Base-by-base conservation (phyloP, 2,329 filamentous ascomycete species). In the Cladosporium oxysporum region DNA sequence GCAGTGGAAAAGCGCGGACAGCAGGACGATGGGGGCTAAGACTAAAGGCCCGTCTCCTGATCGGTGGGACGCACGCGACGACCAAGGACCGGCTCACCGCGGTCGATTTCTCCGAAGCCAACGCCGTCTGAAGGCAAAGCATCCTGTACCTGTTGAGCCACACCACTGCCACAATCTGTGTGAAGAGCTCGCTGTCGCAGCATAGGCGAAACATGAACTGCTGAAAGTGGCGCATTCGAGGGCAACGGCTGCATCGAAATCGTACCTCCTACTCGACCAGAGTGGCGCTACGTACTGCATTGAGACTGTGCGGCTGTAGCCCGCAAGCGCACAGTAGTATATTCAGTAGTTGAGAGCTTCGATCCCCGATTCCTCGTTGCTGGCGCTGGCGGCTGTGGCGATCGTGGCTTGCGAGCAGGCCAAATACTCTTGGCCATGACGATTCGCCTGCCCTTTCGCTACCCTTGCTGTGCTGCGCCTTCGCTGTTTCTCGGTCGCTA, bases 391-490 rank as follows among this genome's bases (percentile, higher is more conserved):
- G 26, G 8, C 21, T 55, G 52, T 55, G 52, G 52, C 52, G 52
- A 55, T 55, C 52, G 52, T 55, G 52, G 52, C 52, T 55, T 33
- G 18, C 28, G 18, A 33, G 28, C 16, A 55, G 52, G 50, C 8
- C 12, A 33, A n/a, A 55, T 21, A 21, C 52, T 33, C 52, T 55
- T 55, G 52, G 52, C 52, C 52, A 55, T 55, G 52, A 55, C 52
- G 52, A 55, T 8, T 31, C 23, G 11, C 16, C 29, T 31, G 21
- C 12, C 28, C 52, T 55, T n/a, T 29, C 52, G 29, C 8, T 21
- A 31, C 52, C 52, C 52, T 55, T 28, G 49, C 52, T 55, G 52
- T 55, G 52, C 52, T 55, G 52, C 52, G 52, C 52, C 52, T 55
- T 33, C 52, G 52, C 29, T 33, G 52, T n/a, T 55, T 55, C 28